Evolutionary conservation across 2,329 filamentous ascomycete species (phyloP).

Genomic region (Fusarium piperis): DNA sequence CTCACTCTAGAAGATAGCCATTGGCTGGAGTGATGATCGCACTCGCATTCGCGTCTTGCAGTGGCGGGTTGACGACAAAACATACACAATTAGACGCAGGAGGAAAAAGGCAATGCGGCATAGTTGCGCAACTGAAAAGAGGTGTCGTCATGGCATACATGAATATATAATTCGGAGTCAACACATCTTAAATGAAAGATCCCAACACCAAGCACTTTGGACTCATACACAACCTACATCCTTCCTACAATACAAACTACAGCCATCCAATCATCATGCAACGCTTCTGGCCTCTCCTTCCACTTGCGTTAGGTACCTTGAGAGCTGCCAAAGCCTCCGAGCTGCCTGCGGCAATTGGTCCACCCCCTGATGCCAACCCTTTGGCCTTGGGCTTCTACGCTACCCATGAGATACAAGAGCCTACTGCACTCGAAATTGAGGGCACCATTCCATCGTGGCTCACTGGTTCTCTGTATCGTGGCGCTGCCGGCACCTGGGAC

Average conservation of each 20-base stretch:
- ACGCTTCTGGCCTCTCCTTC: background rate
- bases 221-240: background rate
- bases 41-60: background rate
- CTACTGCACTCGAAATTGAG: constrained; percentile 3
- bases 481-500: constrained; percentile 19
- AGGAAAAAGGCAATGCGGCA: background rate
- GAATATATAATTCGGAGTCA: background rate
- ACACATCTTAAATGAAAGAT: background rate
- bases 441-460: constrained; percentile 22
- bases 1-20: background rate
- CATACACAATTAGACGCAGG: background rate
- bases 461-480: constrained; percentile 21
- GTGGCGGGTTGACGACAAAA: background rate
- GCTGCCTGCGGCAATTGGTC: background rate
- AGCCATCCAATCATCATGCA: background rate
- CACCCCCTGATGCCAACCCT: background rate
- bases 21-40: background rate
- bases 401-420: constrained; percentile 11
- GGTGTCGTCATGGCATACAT: background rate
- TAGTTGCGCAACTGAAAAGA: background rate
- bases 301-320: background rate
- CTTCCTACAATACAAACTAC: background rate
- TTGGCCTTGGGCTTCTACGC: constrained; percentile 21
- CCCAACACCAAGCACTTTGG: background rate
- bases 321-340: background rate